Conservation (phyloP, 2,329 filamentous ascomycete species). For the Xylaria digitata region DNA sequence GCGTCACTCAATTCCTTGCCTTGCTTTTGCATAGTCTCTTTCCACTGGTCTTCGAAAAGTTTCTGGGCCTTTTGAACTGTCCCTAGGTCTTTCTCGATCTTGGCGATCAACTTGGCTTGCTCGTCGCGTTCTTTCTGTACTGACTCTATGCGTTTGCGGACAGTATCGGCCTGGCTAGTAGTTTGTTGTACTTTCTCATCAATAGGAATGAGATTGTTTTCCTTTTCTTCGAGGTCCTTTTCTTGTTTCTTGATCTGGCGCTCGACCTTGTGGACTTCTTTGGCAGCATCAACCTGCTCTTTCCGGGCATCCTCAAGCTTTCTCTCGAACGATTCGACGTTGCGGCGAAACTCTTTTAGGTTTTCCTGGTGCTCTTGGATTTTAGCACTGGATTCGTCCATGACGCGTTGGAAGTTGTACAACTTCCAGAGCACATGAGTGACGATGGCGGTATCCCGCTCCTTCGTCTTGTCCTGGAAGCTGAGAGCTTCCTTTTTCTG, state of each 20-base stretch:
- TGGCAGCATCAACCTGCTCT: conserved; percentile 81
- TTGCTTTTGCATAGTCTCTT: conserved; percentile 84
- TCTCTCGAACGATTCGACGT: conserved; percentile 84
- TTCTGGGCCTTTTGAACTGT: conserved; percentile 90
- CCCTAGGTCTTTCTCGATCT: conserved; percentile 82
- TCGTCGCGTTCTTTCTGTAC: conserved; percentile 81
- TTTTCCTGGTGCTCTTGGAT: conserved; percentile 96
- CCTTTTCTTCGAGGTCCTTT: conserved; percentile 85
- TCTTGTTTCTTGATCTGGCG: conserved; percentile 86
- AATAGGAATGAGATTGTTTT: conserved; percentile 87
- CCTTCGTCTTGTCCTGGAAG: conserved; percentile 89
- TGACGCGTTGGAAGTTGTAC: conserved; percentile 91
- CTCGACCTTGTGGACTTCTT: conserved; percentile 84
- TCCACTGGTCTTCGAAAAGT: conserved; percentile 89
- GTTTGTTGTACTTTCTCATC: conserved; percentile 91
- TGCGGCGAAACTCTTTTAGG: conserved; percentile 89
- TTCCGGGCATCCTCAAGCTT: conserved; percentile 83
- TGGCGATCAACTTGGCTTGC: conserved; percentile 74
- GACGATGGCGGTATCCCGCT: conserved; percentile 90
- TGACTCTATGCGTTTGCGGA: conserved; percentile 74
- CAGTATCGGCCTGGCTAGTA: conserved; percentile 74
- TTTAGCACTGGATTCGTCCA: conserved; percentile 89
- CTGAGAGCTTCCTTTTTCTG: conserved; percentile 96
- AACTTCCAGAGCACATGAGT: conserved; percentile 97
- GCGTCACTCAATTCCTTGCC: conserved; percentile 86